Percentiles rank a stretch among this genome's conserved stretches.
These are phyloP conservation scores for Brassica hybrid DNA, from an alignment of 441 rosid species.

Conservation along the genomic window DNA sequence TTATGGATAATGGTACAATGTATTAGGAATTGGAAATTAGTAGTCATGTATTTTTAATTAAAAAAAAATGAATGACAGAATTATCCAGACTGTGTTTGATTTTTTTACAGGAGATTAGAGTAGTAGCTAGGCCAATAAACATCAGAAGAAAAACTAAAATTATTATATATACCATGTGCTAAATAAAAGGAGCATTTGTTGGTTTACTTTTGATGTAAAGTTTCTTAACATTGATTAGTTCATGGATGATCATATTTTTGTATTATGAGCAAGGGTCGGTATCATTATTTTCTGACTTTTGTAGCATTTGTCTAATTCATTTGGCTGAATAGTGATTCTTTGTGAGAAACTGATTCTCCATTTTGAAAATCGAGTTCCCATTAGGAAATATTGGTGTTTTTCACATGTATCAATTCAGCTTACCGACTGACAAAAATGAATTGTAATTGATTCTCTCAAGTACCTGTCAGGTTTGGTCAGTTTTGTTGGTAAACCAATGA, in stretches of 20 bases:
- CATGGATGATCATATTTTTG: conserved; percentile 9
- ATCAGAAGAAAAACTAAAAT: neutral
- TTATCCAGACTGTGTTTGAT: conserved; percentile 36
- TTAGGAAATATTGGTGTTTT: neutral
- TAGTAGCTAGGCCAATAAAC: conserved; percentile 36
- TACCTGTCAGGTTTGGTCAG: conserved; percentile 26
- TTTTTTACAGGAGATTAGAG: conserved; percentile 23
- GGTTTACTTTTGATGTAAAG: conserved; percentile 35
- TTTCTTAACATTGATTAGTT: conserved; percentile 24
- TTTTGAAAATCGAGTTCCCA: conserved; percentile 15
- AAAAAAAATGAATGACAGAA: conserved; percentile 24
- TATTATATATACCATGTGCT: conserved; percentile 12
- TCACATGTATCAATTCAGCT: conserved; percentile 13
- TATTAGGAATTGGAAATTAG: too few species aligned
- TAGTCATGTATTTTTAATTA: too few species aligned
- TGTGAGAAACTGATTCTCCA: conserved; percentile 26
- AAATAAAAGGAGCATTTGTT: conserved; percentile 15
- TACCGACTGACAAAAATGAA: conserved; percentile 9
- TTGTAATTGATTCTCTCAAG: conserved; percentile 21
- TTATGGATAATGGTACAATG: conserved; percentile 31
- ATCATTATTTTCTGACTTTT: conserved; percentile 3
- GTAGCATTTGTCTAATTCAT: conserved; percentile 8
- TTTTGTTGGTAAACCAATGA: conserved; percentile 33
- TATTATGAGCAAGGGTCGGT: conserved; percentile 6
- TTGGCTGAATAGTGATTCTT: neutral